Evolutionary conservation across 2,329 filamentous ascomycete genomes (phyloP).

Genomic region (Periconia macrospinosa): DNA sequence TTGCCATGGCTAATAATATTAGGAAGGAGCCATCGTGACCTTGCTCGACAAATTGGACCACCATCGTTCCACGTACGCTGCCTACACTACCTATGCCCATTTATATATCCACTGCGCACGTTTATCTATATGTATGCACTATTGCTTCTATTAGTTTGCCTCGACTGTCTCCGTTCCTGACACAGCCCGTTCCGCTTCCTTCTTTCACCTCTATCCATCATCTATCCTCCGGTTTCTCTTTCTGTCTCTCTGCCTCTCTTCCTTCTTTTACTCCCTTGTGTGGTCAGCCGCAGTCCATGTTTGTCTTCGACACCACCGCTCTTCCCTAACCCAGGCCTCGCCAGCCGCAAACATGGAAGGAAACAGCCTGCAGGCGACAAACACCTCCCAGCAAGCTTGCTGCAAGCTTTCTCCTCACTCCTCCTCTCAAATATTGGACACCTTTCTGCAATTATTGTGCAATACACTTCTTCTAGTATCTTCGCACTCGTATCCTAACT

Average conservation of each 20-base stretch:
- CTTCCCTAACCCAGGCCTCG: not conserved
- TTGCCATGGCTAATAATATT: not conserved
- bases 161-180: not conserved
- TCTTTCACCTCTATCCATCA: not conserved
- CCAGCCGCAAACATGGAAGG: conserved; percentile 8
- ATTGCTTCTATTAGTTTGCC: not conserved
- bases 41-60: not conserved
- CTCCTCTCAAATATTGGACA: conserved; percentile 14
- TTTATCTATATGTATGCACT: not conserved
- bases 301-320: not conserved
- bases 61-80: not conserved
- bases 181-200: not conserved
- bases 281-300: not conserved
- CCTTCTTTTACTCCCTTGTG: not conserved
- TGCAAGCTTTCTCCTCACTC: conserved; percentile 1
- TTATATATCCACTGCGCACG: not conserved
- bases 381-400: conserved; percentile 7
- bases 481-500: conserved; percentile 26
- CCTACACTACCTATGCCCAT: not conserved
- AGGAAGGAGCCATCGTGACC: not conserved
- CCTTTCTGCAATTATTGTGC: conserved; percentile 17
- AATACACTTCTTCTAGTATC: conserved; percentile 24
- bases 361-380: conserved; percentile 5
- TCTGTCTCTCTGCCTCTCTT: no score
- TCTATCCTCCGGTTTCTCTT: no score